A percentile compares a stretch with the other conserved stretches of the same genome.
These are phyloP conservation scores for Daldinia eschscholtzii DNA, from an alignment of 2,329 filamentous ascomycete species.

Conservation along the genomic window DNA sequence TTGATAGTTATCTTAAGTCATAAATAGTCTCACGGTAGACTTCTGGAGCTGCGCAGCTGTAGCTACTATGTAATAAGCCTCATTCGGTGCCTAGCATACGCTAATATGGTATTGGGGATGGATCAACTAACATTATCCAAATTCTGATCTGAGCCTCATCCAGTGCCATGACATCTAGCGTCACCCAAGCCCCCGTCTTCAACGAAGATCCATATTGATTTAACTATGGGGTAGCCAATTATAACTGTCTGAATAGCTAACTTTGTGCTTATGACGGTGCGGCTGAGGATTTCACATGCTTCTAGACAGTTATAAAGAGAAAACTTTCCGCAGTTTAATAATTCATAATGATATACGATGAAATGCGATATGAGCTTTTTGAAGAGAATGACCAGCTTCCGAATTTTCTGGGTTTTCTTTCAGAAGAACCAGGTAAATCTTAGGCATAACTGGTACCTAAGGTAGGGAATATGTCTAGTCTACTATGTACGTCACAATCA, in stretches of 20 bases:
- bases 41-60: not conserved
- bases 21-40: not conserved
- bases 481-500: too few relatives aligned
- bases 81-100: not conserved
- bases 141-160: conserved; percentile 3
- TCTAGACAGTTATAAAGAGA: not conserved
- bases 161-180: not conserved
- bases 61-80: not conserved
- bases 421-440: not conserved
- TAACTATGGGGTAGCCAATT: not conserved
- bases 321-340: not conserved
- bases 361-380: not conserved
- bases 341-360: not conserved
- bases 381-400: not conserved
- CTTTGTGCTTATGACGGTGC: not conserved
- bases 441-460: not conserved
- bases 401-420: not conserved
- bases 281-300: not conserved
- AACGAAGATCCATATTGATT: not conserved
- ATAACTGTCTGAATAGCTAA: not conserved
- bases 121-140: not conserved
- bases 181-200: not conserved
- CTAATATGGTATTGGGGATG: not conserved
- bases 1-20: not conserved
- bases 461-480: not conserved